A percentile compares a stretch with the other conserved stretches of the same genome.
Conservation (phyloP, 1,284 basidiomycete genomes). For the Boletellus dicymbophilus region DNA sequence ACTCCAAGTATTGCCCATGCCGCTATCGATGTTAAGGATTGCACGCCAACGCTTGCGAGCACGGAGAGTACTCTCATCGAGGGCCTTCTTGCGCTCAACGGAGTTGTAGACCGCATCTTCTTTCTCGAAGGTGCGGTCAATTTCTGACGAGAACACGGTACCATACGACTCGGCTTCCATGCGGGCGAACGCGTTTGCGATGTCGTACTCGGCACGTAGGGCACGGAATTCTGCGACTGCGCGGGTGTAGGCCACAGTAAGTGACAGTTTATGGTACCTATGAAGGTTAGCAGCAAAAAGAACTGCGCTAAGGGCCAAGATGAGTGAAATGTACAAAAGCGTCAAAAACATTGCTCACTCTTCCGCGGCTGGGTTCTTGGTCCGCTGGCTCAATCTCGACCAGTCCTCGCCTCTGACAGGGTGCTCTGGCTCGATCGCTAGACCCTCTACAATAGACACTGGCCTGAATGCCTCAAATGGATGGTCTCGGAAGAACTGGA, state of each 20-base stretch:
- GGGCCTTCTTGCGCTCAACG: constrained; percentile 54
- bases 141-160: constrained; percentile 66
- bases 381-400: constrained; percentile 78
- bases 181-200: constrained; percentile 74
- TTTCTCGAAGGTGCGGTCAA: constrained; percentile 59
- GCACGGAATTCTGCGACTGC: constrained; percentile 87
- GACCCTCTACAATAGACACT: constrained; percentile 75
- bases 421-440: constrained; percentile 54
- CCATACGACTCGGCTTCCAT: constrained; percentile 84
- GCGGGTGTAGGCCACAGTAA: constrained; percentile 80
- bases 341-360: constrained; percentile 65
- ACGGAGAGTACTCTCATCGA: constrained; percentile 59
- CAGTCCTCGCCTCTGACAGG: constrained; percentile 64
- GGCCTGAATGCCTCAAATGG: constrained; percentile 95
- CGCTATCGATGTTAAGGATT: constrained; percentile 49
- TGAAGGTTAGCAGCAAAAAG: constrained; percentile 83
- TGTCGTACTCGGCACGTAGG: constrained; percentile 83
- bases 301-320: constrained; percentile 61
- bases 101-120: constrained; percentile 64
- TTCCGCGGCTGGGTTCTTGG: constrained; percentile 83
- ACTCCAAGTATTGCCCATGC: constrained; percentile 55
- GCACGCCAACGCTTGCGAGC: constrained; percentile 78
- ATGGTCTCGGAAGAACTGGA: constrained; percentile 95
- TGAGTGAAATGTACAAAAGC: constrained; percentile 3
- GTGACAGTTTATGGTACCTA: constrained; percentile 59